These are phyloP conservation scores for Boletus mariae DNA, from an alignment of 1,284 basidiomycete genomes.

Conservation along the genomic window DNA sequence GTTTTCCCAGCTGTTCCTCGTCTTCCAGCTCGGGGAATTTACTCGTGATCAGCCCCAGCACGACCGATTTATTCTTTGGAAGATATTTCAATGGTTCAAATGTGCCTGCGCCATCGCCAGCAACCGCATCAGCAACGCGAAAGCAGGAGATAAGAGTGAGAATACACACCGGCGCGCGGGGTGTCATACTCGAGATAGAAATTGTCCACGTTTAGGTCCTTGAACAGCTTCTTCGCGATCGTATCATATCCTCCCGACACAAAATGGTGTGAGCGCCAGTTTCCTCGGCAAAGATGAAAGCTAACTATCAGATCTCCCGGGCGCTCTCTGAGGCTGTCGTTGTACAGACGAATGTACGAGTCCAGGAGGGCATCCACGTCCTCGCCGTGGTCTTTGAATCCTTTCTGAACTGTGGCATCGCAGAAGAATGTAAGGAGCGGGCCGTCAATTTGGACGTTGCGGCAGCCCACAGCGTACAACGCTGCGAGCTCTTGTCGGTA, in stretches of 20 bases:
- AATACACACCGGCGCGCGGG: constrained; percentile 55
- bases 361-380: constrained; percentile 64
- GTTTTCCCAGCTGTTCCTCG: constrained; percentile 51
- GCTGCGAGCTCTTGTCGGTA: constrained; percentile 72
- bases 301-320: constrained; percentile 66
- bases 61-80: constrained; percentile 63
- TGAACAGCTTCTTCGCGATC: constrained; percentile 74
- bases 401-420: constrained; percentile 54
- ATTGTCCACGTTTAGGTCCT: constrained; percentile 67
- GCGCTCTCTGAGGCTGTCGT: constrained; percentile 56
- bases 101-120: constrained; percentile 11
- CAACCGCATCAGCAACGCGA: not conserved
- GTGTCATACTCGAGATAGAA: constrained; percentile 84
- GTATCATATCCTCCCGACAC: constrained; percentile 71
- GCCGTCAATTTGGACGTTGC: constrained; percentile 76
- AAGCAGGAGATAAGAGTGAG: no score
- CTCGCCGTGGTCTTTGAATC: constrained; percentile 57
- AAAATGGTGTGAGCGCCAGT: constrained; percentile 69
- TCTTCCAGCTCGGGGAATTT: constrained; percentile 69
- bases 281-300: constrained; percentile 77
- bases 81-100: constrained; percentile 37
- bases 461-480: constrained; percentile 70
- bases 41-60: constrained; percentile 73
- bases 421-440: constrained; percentile 70
- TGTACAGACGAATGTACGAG: constrained; percentile 69